Percentiles rank a stretch among this genome's conserved stretches.
Conservation (phyloP, 129 eudicot genomes). For the Erigeron canadensis region DNA sequence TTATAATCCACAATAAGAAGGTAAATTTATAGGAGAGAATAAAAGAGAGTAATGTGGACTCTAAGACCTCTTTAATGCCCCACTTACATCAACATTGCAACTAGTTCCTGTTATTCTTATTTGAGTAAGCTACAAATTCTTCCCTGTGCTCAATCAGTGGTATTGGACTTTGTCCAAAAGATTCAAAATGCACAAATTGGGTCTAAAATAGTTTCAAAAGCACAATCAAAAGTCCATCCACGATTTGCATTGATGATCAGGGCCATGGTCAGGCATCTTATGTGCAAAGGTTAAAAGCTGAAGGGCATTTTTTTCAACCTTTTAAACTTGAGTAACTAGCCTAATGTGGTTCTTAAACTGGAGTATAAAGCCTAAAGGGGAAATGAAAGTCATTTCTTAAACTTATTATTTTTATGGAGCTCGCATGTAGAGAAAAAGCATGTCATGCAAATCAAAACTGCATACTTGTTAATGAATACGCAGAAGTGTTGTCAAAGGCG, state of each 20-base stretch:
- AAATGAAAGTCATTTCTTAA: not conserved
- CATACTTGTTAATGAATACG: not conserved
- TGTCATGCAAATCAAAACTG: not conserved
- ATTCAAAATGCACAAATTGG: not conserved
- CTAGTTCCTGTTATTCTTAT: too few relatives aligned
- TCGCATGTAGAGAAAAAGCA: constrained; percentile 3
- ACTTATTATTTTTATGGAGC: not conserved
- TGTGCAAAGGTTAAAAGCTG: not conserved
- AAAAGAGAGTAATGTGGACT: constrained; percentile 11
- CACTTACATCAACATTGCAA: not conserved
- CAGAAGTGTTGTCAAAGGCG: too few relatives aligned
- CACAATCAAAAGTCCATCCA: constrained; percentile 1
- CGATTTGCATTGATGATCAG: not conserved
- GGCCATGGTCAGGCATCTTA: not conserved
- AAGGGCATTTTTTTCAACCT: not conserved
- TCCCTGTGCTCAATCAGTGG: not conserved
- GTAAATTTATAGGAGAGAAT: constrained; percentile 1
- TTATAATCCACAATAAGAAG: constrained; percentile 1
- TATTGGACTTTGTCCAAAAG: not conserved
- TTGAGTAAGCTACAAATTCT: not conserved
- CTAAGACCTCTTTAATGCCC: not conserved
- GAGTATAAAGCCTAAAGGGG: not conserved
- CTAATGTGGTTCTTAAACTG: not conserved
- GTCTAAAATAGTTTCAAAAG: not conserved
- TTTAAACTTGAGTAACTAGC: not conserved